Base-by-base conservation (phyloP, 306 rosid genomes). In the Ceratonia siliqua region DNA sequence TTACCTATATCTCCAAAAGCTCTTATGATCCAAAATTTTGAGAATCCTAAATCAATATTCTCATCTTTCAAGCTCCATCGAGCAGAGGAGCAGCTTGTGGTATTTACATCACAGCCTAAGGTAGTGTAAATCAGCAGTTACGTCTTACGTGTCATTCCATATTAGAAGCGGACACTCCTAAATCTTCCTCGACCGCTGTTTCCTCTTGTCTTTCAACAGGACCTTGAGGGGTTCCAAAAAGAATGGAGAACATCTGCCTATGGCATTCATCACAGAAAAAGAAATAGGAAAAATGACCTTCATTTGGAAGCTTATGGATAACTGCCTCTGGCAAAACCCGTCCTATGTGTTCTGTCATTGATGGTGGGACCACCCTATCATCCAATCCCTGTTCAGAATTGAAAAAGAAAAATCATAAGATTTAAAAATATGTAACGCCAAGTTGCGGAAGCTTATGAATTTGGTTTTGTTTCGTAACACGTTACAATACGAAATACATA, bases 241-340 rank as follows among this genome's bases (percentile, higher is more conserved):
- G 86, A 22, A 90, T 82, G 56, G 93, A 74, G 48, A 94, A 86
- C 22, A 94, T 88, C 74, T 85, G 84, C 66, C 78, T 85, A 6
- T 91, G 98, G 72, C 97, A 94, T 58, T 90, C 92, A 52, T 88
- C 89, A 39, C 98, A 94, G 84, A 91, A 90, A 70, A 81, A 88
- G 83, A 88, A 86, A 86, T 84, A 91, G 35, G 97, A 91, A 68
- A 88, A 92, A 78, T 94, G 98, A 10, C 97, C 98, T 84, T 91
- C 98, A 14, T 84, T 91, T 70, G 90, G 94, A 79, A 94, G 93
- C 87, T 79, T 90, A 62, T 88, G 97, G 76, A 92, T 73, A 15
- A 74, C 57, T 21, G 94, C 89, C 63, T 81, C 97, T 0, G 97
- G 97, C 76, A 94, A 82, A 73, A 83, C 87, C 74, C 96, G 87